Conservation (phyloP, 2,329 filamentous ascomycete genomes). For the Zymoseptoria ardabiliae region DNA sequence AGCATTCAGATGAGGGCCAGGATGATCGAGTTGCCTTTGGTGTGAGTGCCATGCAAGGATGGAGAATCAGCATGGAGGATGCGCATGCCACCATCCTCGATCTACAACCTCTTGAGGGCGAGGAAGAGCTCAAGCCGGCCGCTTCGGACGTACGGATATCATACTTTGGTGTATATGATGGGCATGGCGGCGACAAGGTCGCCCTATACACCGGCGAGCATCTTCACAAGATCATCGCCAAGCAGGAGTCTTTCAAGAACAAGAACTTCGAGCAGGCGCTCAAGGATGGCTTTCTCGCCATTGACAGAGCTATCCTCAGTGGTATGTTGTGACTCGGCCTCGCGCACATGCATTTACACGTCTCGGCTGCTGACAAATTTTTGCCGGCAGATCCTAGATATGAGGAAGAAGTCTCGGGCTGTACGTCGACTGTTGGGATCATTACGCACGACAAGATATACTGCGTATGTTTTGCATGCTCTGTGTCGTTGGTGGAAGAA, state of each 20-base stretch:
- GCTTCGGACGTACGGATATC: constrained; percentile 68
- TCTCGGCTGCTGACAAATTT: constrained; percentile 21
- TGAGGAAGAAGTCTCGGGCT: constrained; percentile 95
- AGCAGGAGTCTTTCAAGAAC: constrained; percentile 87
- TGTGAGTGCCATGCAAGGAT: constrained; percentile 98
- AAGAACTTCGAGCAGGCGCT: constrained; percentile 91
- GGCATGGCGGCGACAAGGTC: constrained; percentile 94
- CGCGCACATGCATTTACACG: background rate
- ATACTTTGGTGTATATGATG: constrained; percentile 97
- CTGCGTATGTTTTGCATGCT: constrained; percentile 59
- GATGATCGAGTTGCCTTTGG: constrained; percentile 92
- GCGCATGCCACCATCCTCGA: constrained; percentile 86
- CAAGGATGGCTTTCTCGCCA: constrained; percentile 94
- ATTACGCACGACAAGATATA: constrained; percentile 89
- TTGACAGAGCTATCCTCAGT: constrained; percentile 88
- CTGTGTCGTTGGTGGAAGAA: background rate
- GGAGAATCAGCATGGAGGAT: constrained; percentile 99
- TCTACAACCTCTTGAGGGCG: constrained; percentile 57
- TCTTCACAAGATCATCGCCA: constrained; percentile 87
- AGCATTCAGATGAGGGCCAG: constrained; percentile 84
- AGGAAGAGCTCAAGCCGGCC: constrained; percentile 48
- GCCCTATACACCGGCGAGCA: constrained; percentile 87
- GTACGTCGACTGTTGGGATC: constrained; percentile 86
- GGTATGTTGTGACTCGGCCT: constrained; percentile 50
- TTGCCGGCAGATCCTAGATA: constrained; percentile 73